Evolutionary conservation across 176 grass and related monocot species (phyloP).

Genomic region (Hyparrhenia diplandra): DNA sequence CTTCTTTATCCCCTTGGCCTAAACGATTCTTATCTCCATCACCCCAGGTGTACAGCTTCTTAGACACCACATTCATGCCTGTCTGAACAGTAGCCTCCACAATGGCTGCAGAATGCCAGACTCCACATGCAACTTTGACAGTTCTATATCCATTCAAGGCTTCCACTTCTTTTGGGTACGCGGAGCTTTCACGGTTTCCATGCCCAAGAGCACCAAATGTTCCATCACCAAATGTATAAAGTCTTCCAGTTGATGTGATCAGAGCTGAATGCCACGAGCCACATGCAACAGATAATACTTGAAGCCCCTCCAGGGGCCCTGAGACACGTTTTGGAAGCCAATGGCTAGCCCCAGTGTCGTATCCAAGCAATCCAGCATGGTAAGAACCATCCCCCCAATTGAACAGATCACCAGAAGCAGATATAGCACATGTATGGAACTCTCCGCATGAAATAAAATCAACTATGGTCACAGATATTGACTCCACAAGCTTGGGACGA

Average conservation of each 20-base stretch:
- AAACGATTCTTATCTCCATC: conserved; percentile 82
- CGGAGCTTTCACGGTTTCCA: conserved; percentile 62
- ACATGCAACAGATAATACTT: conserved; percentile 70
- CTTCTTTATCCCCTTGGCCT: conserved; percentile 81
- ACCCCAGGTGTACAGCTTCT: conserved; percentile 89
- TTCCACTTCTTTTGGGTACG: conserved; percentile 75
- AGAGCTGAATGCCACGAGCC: conserved; percentile 91
- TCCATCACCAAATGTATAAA: conserved; percentile 90
- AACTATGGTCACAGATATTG: conserved; percentile 64
- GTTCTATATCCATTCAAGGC: conserved; percentile 52
- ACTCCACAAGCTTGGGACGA: conserved; percentile 82
- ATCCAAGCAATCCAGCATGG: conserved; percentile 72
- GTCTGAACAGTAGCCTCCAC: conserved; percentile 54
- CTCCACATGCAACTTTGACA: conserved; percentile 71
- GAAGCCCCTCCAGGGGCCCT: conserved; percentile 68
- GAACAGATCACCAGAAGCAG: conserved; percentile 73
- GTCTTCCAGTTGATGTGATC: conserved; percentile 59
- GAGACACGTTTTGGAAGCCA: conserved; percentile 86
- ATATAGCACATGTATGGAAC: conserved; percentile 82
- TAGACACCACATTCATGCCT: conserved; percentile 45
- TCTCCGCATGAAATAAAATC: conserved; percentile 84
- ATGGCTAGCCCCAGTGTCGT: conserved; percentile 55
- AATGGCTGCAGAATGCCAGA: conserved; percentile 93
- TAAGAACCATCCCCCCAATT: conserved; percentile 84
- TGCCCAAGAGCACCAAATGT: conserved; percentile 85